Evolutionary conservation across 2,329 filamentous ascomycete species (phyloP).

Genomic region (Calonectria crousiana): DNA sequence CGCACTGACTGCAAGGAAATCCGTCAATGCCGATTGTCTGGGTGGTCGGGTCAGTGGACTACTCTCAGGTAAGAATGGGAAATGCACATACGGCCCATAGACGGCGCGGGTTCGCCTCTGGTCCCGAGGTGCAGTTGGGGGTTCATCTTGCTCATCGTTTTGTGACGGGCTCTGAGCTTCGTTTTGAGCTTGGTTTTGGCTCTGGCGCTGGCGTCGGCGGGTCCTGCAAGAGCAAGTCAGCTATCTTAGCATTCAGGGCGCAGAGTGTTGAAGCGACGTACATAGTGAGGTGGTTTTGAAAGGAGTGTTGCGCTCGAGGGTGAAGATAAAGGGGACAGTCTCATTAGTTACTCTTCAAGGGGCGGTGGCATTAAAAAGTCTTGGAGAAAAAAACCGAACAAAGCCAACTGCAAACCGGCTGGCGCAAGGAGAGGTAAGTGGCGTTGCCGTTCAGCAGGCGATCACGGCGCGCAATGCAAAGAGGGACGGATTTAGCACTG

Average conservation of each 20-base stretch:
- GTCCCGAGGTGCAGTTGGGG: conserved; percentile 23
- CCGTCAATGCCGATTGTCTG: conserved; percentile 65
- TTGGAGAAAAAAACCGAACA: conserved; percentile 16
- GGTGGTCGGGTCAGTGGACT: conserved; percentile 19
- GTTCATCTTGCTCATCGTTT: conserved; percentile 3
- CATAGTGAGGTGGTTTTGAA: neutral
- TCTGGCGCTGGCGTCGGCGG: conserved; percentile 32
- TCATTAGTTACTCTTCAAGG: neutral
- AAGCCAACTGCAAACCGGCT: conserved; percentile 24
- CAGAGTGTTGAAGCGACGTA: neutral
- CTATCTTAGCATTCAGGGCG: conserved; percentile 14
- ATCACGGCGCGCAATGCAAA: conserved; percentile 36
- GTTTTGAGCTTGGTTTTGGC: conserved; percentile 26
- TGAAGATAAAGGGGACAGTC: neutral
- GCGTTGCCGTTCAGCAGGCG: conserved; percentile 32
- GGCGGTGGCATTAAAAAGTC: neutral
- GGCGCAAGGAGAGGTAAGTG: conserved; percentile 40
- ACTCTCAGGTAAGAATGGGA: neutral
- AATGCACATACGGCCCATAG: conserved; percentile 52
- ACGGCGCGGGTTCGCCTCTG: conserved; percentile 49
- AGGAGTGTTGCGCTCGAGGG: neutral
- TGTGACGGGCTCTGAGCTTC: conserved; percentile 26
- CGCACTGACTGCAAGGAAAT: conserved; percentile 62
- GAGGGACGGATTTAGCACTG: conserved; percentile 47
- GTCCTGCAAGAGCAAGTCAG: conserved; percentile 33